phyloP scores from a whole-genome alignment of 2,329 filamentous ascomycete species.

The Neoarthrinium moseri region DNA sequence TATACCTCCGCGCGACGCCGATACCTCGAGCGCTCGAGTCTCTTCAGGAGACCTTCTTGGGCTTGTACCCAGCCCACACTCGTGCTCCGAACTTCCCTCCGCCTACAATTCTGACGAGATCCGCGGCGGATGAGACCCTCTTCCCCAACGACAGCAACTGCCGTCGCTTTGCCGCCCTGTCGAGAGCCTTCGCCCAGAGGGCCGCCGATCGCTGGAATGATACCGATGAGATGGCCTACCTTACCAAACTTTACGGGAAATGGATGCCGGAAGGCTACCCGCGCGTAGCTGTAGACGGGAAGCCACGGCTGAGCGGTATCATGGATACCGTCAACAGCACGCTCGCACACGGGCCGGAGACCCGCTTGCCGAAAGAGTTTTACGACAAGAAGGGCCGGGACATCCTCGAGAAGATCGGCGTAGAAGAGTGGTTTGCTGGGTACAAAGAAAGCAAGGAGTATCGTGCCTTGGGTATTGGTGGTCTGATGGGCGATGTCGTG shows the following conservation, averaged over 20 bases:
- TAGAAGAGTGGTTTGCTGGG: conserved; percentile 92
- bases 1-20: conserved; percentile 74
- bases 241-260: conserved; percentile 74
- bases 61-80: conserved; percentile 64
- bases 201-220: conserved; percentile 73
- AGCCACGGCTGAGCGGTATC: conserved; percentile 81
- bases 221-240: conserved; percentile 77
- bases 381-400: conserved; percentile 72
- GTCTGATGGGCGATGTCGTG: conserved; percentile 79
- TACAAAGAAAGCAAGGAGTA: conserved; percentile 86
- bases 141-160: conserved; percentile 78
- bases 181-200: conserved; percentile 69
- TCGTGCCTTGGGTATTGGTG: conserved; percentile 83
- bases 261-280: conserved; percentile 76
- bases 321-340: conserved; percentile 95
- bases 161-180: conserved; percentile 67
- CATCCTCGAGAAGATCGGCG: conserved; percentile 72
- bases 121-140: conserved; percentile 70
- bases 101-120: conserved; percentile 65
- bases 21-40: conserved; percentile 76
- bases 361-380: conserved; percentile 78
- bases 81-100: conserved; percentile 50
- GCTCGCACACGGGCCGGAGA: conserved; percentile 77
- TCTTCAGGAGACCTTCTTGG: conserved; percentile 72
- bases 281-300: conserved; percentile 77